These are phyloP conservation scores for Kodamaea sagamina DNA, from an alignment of 805 yeast species.

Conservation along the genomic window DNA sequence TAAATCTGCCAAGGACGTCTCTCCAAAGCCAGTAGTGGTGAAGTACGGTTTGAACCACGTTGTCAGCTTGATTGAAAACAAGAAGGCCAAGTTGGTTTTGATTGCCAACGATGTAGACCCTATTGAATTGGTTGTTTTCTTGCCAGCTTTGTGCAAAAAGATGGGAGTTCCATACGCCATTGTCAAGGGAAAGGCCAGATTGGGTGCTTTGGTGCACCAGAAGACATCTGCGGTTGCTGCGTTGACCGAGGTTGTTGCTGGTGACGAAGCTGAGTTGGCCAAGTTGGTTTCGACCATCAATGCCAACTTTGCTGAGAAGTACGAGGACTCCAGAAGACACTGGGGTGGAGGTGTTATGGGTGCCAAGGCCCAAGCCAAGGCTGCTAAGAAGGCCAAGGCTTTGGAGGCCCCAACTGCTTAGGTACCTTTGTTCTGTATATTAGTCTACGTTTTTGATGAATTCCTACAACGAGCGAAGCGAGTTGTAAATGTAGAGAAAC, in stretches of 20 bases:
- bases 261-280: conserved; percentile 93
- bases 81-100: conserved; percentile 95
- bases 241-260: conserved; percentile 89
- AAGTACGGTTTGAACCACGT: conserved; percentile 99
- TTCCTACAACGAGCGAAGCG: no score
- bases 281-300: conserved; percentile 89
- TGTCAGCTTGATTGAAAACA: conserved; percentile 95
- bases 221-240: conserved; percentile 98
- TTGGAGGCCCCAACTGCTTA: conserved; percentile 29
- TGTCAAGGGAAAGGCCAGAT: conserved; percentile 49
- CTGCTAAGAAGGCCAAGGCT: conserved; percentile 71
- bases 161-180: conserved; percentile 87
- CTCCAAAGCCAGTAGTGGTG: conserved; percentile 94
- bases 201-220: conserved; percentile 77
- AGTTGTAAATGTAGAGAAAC: no score
- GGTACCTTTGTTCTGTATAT: conserved; percentile 8
- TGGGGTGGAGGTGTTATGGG: conserved; percentile 99
- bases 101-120: conserved; percentile 99
- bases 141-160: conserved; percentile 98
- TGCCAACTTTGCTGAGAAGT: conserved; percentile 90
- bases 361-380: conserved; percentile 85
- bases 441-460: conserved; percentile 7
- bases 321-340: conserved; percentile 95
- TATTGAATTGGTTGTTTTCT: conserved; percentile 93
- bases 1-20: conserved; percentile 93